phyloP scores from a whole-genome alignment of 2,329 filamentous ascomycete genomes.

The Huntiella decipiens region DNA sequence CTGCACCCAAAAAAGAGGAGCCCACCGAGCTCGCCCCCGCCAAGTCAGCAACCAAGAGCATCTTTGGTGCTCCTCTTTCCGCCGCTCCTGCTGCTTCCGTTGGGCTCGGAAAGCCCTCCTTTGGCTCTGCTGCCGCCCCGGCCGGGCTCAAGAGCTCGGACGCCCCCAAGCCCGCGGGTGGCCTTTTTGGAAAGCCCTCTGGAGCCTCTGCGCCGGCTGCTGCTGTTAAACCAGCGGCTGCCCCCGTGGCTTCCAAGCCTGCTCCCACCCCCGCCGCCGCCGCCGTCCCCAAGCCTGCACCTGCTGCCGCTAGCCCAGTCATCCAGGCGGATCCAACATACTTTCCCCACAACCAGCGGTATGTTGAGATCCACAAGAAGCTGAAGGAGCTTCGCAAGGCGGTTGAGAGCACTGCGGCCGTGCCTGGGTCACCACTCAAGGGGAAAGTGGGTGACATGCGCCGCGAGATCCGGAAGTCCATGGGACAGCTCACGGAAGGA shows the following conservation, averaged over 20 bases:
- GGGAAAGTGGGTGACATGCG: constrained; percentile 51
- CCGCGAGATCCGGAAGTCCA: constrained; percentile 47
- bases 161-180: not conserved
- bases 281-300: not conserved
- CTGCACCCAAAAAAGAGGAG: not conserved
- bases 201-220: not conserved
- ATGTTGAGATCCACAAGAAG: constrained; percentile 42
- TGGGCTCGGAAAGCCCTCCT: not conserved
- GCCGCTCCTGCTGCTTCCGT: not conserved
- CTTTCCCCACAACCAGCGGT: constrained; percentile 21
- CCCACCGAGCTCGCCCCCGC: not conserved
- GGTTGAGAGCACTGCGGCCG: constrained; percentile 36
- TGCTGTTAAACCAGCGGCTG: not conserved
- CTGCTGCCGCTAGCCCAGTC: constrained; percentile 3
- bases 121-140: not conserved
- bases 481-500: constrained; percentile 54
- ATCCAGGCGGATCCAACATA: constrained; percentile 8
- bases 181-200: not conserved
- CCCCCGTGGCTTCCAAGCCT: not conserved
- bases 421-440: constrained; percentile 32
- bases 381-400: constrained; percentile 49
- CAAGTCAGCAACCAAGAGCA: not conserved
- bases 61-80: not conserved
- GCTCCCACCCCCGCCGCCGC: not conserved
- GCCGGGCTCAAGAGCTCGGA: not conserved